These are phyloP conservation scores for Aspergillus ibericus DNA, from an alignment of 2,329 filamentous ascomycete genomes.

Conservation along the genomic window DNA sequence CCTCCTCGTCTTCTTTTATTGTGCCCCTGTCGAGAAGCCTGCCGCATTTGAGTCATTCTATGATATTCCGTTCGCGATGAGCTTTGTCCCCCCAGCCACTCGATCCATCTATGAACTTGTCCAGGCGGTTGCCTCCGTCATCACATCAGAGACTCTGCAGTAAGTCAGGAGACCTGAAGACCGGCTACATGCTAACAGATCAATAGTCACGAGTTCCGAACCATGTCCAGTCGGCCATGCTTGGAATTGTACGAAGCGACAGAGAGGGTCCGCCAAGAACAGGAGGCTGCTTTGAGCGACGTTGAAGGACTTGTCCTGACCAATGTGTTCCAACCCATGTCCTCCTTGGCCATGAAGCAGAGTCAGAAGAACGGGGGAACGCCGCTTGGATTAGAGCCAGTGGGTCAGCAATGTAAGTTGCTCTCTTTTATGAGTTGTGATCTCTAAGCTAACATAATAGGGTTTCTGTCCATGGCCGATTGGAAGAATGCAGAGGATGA, in stretches of 20 bases:
- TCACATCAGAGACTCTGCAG: not conserved
- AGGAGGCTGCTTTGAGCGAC: conserved; percentile 2
- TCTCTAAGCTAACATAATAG: not conserved
- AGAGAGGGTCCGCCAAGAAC: conserved; percentile 2
- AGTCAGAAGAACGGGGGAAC: not conserved
- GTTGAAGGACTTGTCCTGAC: not conserved
- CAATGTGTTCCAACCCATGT: conserved; percentile 10
- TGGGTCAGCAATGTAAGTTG: conserved; percentile 10
- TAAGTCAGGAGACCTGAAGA: not conserved
- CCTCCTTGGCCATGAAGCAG: conserved; percentile 1
- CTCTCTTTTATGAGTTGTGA: not conserved
- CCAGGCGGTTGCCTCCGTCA: not conserved
- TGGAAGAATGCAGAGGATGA: conserved; percentile 11
- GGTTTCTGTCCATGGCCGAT: conserved; percentile 16
- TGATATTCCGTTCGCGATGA: not conserved
- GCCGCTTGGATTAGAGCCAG: not conserved
- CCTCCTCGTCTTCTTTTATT: conserved; percentile 6
- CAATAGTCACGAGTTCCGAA: not conserved
- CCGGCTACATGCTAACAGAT: not conserved
- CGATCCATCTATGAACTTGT: conserved; percentile 4
- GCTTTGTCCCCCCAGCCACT: not conserved
- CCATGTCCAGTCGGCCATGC: conserved; percentile 2
- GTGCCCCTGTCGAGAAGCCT: conserved; percentile 7
- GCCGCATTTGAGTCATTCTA: conserved; percentile 4
- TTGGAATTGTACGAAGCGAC: conserved; percentile 8